Percentiles rank a stretch among this genome's conserved stretches.
Evolutionary conservation across 768 basidiomycete species (phyloP).

Genomic region (Pulveroboletus sp.): DNA sequence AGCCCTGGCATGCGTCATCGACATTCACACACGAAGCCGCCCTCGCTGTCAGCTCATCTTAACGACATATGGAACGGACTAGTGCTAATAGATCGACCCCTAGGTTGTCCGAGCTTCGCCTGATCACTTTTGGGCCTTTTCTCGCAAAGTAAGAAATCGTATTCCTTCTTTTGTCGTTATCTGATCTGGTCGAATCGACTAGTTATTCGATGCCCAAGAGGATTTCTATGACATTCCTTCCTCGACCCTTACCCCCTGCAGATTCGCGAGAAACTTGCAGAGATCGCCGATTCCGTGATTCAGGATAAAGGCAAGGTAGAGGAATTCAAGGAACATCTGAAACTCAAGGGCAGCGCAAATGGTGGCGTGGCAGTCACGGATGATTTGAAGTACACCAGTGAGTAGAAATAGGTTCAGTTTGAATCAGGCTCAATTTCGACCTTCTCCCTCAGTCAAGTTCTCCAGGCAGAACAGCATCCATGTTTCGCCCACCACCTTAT

Average conservation of each 20-base stretch:
- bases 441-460: slow-evolving; percentile 67
- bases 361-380: slow-evolving; percentile 81
- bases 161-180: background rate
- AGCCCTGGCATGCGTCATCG: slow-evolving; percentile 78
- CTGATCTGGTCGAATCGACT: background rate
- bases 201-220: slow-evolving; percentile 75
- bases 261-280: slow-evolving; percentile 69
- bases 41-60: slow-evolving; percentile 54
- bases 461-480: slow-evolving; percentile 90
- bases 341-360: slow-evolving; percentile 61
- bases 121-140: slow-evolving; percentile 76
- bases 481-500: slow-evolving; percentile 79
- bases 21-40: slow-evolving; percentile 78
- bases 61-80: background rate
- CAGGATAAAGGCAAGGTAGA: slow-evolving; percentile 43
- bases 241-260: slow-evolving; percentile 63
- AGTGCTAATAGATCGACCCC: background rate
- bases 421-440: background rate
- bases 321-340: slow-evolving; percentile 59
- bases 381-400: slow-evolving; percentile 87
- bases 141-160: slow-evolving; percentile 47
- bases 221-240: slow-evolving; percentile 80
- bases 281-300: slow-evolving; percentile 52
- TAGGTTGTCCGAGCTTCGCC: slow-evolving; percentile 71
- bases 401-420: slow-evolving; percentile 23